Evolutionary conservation across 2,329 filamentous ascomycete genomes (phyloP), one percentile per base, ranked within the genome.

Genomic region (Exophiala xenobiotica): DNA sequence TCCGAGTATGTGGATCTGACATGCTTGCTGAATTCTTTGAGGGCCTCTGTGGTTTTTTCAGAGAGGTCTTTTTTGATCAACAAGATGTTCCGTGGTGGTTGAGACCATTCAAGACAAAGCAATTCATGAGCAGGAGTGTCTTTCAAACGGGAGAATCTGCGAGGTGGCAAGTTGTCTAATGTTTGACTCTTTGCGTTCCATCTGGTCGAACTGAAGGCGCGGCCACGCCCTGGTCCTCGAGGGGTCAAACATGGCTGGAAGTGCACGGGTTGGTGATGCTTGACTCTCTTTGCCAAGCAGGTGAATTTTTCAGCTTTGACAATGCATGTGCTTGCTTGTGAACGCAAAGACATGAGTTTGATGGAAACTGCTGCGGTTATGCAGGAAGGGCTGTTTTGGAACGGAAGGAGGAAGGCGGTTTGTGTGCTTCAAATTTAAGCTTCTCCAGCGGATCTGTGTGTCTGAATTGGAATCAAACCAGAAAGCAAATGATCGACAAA

Each of bases 1-100:
- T 81, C 81, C 1, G 90, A 86, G 68, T 97, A 96, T 53, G 89
- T 88, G 56, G 76, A 78, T 60, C 84, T 81, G 52, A 96, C 80
- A 69, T 97, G 87, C 61, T 81, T 86, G 58, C 75, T 75, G 63
- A 83, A 83, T 61, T 83, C 80, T 53, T 82, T 64, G 29, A 85
- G 67, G 2, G 80, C 79, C 11, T 74, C 67, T 22, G 78, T 81
- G 45, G 83, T 78, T 22, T 70, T 68, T 2, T 75, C 71, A 2
- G 79, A 78, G 58, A 78, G 74, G 57, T 82, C 77, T 66, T 88
- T 89, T 67, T 85, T 84, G 39, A 87, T 79, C 49, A 88, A 70
- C 52, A 89, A 74, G 46, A 89, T 73, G 61, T 88, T 88, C 45
- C 81, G 79, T 2, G 83, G 85, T 27, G 84, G 83, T 12, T 77